These are phyloP conservation scores for Blastomyces gilchristii DNA, from an alignment of 2,329 filamentous ascomycete species.

Conservation along the genomic window DNA sequence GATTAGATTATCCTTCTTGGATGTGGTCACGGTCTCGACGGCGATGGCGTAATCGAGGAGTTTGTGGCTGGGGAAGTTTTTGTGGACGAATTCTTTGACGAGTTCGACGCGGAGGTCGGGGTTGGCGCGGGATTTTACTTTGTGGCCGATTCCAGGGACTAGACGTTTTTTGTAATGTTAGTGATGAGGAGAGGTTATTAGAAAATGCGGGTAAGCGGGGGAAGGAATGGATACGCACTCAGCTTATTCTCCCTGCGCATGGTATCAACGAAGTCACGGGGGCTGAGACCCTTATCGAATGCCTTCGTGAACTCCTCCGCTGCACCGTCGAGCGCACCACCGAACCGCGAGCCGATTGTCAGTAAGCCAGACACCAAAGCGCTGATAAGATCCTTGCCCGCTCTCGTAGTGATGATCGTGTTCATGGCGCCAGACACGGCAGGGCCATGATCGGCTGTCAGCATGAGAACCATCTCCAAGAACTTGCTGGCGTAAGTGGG, in stretches of 20 bases:
- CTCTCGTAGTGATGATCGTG: conserved; percentile 99
- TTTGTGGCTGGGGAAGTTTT: conserved; percentile 96
- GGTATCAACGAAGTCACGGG: conserved; percentile 95
- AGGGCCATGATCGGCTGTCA: conserved; percentile 97
- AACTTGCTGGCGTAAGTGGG: conserved; percentile 96
- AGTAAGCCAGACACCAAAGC: conserved; percentile 92
- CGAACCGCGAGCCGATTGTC: conserved; percentile 95
- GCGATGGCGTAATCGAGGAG: conserved; percentile 97
- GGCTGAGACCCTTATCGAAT: conserved; percentile 94
- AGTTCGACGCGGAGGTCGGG: conserved; percentile 98
- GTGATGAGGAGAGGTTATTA: conserved; percentile 26
- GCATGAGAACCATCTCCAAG: conserved; percentile 99
- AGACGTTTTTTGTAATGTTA: not conserved
- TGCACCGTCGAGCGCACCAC: conserved; percentile 94
- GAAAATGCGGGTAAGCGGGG: conserved; percentile 37
- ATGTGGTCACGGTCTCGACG: conserved; percentile 95
- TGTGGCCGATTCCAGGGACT: conserved; percentile 96
- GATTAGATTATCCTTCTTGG: conserved; percentile 99
- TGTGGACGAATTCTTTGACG: conserved; percentile 96
- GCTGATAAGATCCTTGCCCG: conserved; percentile 95
- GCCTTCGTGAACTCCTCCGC: conserved; percentile 98
- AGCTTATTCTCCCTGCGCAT: conserved; percentile 99
- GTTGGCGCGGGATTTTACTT: conserved; percentile 99
- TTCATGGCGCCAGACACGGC: conserved; percentile 99
- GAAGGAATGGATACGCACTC: conserved; percentile 35